Evolutionary conservation across 176 grass and related monocot species (phyloP).

Genomic region (Oryza glumipatula): DNA sequence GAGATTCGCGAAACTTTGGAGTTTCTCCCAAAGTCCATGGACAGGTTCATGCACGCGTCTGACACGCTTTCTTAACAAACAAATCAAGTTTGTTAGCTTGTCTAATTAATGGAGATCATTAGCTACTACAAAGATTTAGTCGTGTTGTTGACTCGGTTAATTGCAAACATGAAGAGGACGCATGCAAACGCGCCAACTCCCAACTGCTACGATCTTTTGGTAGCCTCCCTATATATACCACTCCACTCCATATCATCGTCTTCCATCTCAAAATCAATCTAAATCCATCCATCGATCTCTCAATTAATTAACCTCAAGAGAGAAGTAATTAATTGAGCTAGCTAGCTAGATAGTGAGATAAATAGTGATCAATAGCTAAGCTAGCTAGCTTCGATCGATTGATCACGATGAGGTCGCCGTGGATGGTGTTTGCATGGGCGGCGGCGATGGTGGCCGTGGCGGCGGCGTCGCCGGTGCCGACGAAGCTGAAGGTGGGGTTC

Average conservation of each 20-base stretch:
- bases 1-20: neutral
- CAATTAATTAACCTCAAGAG: too few relatives aligned
- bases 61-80: neutral
- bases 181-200: slow-evolving; percentile 4
- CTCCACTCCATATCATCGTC: neutral
- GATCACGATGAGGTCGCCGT: neutral
- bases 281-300: too few relatives aligned
- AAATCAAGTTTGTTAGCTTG: neutral
- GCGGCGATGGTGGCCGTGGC: neutral
- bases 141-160: slow-evolving; percentile 30
- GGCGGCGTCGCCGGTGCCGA: neutral
- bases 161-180: neutral
- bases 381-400: neutral
- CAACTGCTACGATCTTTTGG: neutral
- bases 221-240: neutral
- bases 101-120: neutral
- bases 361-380: neutral
- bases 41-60: neutral
- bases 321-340: neutral
- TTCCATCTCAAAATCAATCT: neutral
- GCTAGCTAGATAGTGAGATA: too few relatives aligned
- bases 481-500: slow-evolving; percentile 54
- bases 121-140: neutral
- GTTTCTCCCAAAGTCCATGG: neutral
- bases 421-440: slow-evolving; percentile 25